These are phyloP conservation scores for Gastrodia elata DNA, from an alignment of 106 monocot genomes.

Conservation along the genomic window DNA sequence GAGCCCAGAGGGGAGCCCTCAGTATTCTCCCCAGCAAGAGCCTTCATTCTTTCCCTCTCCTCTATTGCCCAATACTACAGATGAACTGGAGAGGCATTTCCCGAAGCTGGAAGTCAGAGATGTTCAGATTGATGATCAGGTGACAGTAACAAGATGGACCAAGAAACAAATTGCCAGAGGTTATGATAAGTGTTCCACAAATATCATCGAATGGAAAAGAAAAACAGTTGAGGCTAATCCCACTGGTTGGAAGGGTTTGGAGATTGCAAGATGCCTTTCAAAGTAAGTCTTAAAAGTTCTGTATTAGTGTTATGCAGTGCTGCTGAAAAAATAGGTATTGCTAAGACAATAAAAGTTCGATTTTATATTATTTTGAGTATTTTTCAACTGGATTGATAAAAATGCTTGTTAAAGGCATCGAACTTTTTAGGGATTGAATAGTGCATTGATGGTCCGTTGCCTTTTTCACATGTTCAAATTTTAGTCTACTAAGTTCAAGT, in stretches of 20 bases:
- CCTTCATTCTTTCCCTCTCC: slow-evolving; percentile 24
- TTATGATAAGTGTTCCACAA: slow-evolving; percentile 44
- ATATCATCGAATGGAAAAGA: slow-evolving; percentile 67
- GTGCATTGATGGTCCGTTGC: too few species aligned
- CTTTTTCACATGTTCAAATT: too few species aligned
- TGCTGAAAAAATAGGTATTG: neutral
- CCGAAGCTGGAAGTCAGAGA: slow-evolving; percentile 69
- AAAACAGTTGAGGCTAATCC: slow-evolving; percentile 29
- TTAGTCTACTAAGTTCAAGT: too few species aligned
- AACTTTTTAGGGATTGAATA: too few species aligned
- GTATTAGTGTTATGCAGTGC: neutral
- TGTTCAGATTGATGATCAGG: slow-evolving; percentile 75
- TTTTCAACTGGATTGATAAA: too few species aligned
- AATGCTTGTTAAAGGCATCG: too few species aligned
- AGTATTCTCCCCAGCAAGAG: slow-evolving; percentile 41
- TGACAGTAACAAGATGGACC: slow-evolving; percentile 73
- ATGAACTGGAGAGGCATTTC: slow-evolving; percentile 35
- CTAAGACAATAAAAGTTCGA: too few species aligned
- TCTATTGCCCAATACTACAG: slow-evolving; percentile 21
- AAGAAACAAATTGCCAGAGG: slow-evolving; percentile 53
- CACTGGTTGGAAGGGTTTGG: slow-evolving; percentile 34
- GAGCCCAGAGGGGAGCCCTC: slow-evolving; percentile 56
- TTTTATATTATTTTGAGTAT: too few species aligned
- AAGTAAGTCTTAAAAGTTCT: slow-evolving; percentile 40
- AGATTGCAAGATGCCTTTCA: slow-evolving; percentile 38